Percentiles rank a stretch among this genome's conserved stretches.
Conservation (phyloP, 1,284 basidiomycete genomes). For the Apiotrichum akiyoshidainum region DNA sequence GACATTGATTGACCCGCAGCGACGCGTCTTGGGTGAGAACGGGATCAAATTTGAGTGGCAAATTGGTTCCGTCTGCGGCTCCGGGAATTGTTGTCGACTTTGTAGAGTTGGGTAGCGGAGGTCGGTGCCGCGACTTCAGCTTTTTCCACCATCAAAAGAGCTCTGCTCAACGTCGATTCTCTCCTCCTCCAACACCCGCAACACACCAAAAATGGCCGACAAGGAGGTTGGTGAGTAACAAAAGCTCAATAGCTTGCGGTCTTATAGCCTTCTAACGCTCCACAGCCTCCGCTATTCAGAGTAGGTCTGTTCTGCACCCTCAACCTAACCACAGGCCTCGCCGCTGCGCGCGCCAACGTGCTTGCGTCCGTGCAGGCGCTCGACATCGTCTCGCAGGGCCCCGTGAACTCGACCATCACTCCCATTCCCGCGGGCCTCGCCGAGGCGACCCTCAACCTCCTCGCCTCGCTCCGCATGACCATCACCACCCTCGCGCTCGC, state of each 20-base stretch:
- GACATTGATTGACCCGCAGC: no score
- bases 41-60: slow-evolving; percentile 1
- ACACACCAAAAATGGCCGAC: background rate
- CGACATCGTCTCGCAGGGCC: background rate
- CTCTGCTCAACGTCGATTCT: background rate
- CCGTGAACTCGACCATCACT: background rate
- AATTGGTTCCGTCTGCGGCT: background rate
- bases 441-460: slow-evolving; percentile 27
- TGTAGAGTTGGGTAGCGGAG: background rate
- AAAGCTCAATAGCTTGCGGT: background rate
- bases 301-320: background rate
- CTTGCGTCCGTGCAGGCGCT: slow-evolving; percentile 6
- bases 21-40: background rate
- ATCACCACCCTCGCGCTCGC: slow-evolving; percentile 38
- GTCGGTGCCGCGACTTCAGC: background rate
- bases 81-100: background rate
- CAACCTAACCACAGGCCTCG: slow-evolving; percentile 4
- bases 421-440: slow-evolving; percentile 29
- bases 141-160: background rate
- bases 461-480: slow-evolving; percentile 25
- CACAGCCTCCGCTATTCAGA: background rate
- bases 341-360: slow-evolving; percentile 1
- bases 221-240: background rate
- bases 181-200: background rate
- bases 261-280: background rate